Percentiles rank a stretch among this genome's conserved stretches.
These are phyloP conservation scores for Ogataea thermomethanolica DNA, from an alignment of 805 yeast genomes.

Conservation along the genomic window DNA sequence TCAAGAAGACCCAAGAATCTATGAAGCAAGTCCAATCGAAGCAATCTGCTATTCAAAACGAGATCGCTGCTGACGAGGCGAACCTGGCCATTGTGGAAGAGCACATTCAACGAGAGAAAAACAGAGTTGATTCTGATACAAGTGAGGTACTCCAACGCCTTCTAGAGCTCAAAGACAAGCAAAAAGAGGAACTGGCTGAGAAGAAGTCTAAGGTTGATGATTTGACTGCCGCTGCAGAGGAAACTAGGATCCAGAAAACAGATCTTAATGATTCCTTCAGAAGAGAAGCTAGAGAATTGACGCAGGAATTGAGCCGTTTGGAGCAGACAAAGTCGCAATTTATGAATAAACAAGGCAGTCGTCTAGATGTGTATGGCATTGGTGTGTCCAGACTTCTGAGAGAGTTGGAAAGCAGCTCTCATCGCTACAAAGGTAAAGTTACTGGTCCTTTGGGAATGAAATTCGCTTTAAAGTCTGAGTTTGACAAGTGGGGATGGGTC, in stretches of 20 bases:
- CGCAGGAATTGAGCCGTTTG: slow-evolving; percentile 24
- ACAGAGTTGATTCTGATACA: slow-evolving; percentile 37
- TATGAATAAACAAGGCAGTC: slow-evolving; percentile 32
- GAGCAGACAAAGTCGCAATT: slow-evolving; percentile 20
- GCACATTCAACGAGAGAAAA: slow-evolving; percentile 32
- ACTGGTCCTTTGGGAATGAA: slow-evolving; percentile 77
- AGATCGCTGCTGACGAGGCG: slow-evolving; percentile 16
- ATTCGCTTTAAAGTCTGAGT: slow-evolving; percentile 54
- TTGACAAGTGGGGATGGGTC: slow-evolving; percentile 53
- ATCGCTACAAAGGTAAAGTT: slow-evolving; percentile 48
- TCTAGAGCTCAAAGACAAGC: slow-evolving; percentile 15
- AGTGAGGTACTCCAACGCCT: slow-evolving; percentile 43
- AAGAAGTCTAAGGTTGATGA: slow-evolving; percentile 18
- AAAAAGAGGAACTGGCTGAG: slow-evolving; percentile 12
- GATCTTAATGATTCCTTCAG: slow-evolving; percentile 10
- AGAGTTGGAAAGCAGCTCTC: slow-evolving; percentile 36
- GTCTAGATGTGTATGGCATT: slow-evolving; percentile 47
- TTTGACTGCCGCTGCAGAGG: slow-evolving; percentile 5
- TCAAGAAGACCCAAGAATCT: slow-evolving; percentile 20
- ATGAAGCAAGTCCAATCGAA: slow-evolving; percentile 24
- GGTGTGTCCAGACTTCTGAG: slow-evolving; percentile 40
- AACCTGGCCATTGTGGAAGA: slow-evolving; percentile 26
- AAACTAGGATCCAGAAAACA: slow-evolving; percentile 14
- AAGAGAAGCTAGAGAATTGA: slow-evolving; percentile 13
- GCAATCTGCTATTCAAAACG: slow-evolving; percentile 20